Evolutionary conservation across 345 rosid species (phyloP).

Genomic region (Kernera saxatilis): DNA sequence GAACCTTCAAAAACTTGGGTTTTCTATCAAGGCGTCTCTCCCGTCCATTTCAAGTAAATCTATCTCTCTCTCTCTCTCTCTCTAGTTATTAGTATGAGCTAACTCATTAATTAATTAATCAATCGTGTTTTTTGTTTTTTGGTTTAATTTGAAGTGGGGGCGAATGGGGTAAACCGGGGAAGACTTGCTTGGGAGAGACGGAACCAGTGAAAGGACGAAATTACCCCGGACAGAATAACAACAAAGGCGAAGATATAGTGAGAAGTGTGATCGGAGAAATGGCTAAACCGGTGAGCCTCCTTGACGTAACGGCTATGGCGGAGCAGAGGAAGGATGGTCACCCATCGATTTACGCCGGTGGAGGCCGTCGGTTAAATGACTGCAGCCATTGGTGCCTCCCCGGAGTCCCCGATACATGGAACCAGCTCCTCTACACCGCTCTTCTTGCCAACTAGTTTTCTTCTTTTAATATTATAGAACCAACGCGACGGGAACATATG

Average conservation of each 20-base stretch:
- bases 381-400: constrained; percentile 89
- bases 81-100: not conserved
- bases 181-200: constrained; percentile 44
- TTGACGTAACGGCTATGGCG: constrained; percentile 51
- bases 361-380: constrained; percentile 23
- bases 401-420: constrained; percentile 76
- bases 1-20: constrained; percentile 44
- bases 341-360: constrained; percentile 46
- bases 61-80: not conserved
- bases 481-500: too few species aligned
- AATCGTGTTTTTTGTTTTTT: not conserved
- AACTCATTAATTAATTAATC: not conserved
- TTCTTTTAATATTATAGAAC: too few species aligned
- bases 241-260: constrained; percentile 36
- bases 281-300: constrained; percentile 42
- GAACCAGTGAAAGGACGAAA: constrained; percentile 42
- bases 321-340: constrained; percentile 68
- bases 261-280: constrained; percentile 37
- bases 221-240: constrained; percentile 26
- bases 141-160: constrained; percentile 16
- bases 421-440: constrained; percentile 48
- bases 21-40: constrained; percentile 59
- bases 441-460: constrained; percentile 1
- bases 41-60: constrained; percentile 40
- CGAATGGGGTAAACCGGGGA: constrained; percentile 42